Evolutionary conservation across 2,329 filamentous ascomycete species (phyloP), one percentile per base, ranked within the genome.

Genomic region (Thermoascus crustaceus): DNA sequence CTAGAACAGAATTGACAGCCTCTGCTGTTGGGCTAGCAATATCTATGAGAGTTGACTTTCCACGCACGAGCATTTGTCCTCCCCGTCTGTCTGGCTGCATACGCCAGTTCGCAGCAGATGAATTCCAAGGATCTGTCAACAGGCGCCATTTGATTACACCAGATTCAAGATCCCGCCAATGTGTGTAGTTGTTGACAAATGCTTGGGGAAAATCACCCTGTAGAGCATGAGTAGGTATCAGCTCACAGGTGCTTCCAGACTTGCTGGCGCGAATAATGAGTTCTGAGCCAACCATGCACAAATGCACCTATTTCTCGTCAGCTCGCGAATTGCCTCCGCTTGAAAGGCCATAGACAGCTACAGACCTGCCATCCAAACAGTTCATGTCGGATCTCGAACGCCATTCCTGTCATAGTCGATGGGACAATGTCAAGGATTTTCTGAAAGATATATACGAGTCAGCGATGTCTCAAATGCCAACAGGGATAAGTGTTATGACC

Each of bases 401-500:
- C n/a, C n/a, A n/a, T n/a, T n/a, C n/a, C n/a, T n/a, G n/a, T n/a
- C n/a, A n/a, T n/a, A n/a, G n/a, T n/a, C n/a, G n/a, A n/a, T n/a
- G n/a, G n/a, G n/a, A n/a, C n/a, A n/a, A n/a, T n/a, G n/a, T n/a
- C n/a, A n/a, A n/a, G n/a, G 11, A 14, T 26, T 35, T 17, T 24
- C 23, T 14, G 23, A 18, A 35, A 35, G 21, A 7, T 19, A 9
- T 10, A 22, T 35, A 4, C 22, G 67, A 45, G 66, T 56, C 1
- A 73, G n/a, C n/a, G n/a, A n/a, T n/a, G n/a, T 65, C 6, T 73
- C 65, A 2, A 75, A 32, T 0, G 53, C 31, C 0, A 53, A 49
- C n/a, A n/a, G n/a, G n/a, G n/a, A n/a, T n/a, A n/a, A n/a, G n/a
- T n/a, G n/a, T n/a, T n/a, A n/a, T n/a, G n/a, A n/a, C n/a, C 3